phyloP scores from a whole-genome alignment of 176 grass and related monocot species.

The Oryza australiensis region DNA sequence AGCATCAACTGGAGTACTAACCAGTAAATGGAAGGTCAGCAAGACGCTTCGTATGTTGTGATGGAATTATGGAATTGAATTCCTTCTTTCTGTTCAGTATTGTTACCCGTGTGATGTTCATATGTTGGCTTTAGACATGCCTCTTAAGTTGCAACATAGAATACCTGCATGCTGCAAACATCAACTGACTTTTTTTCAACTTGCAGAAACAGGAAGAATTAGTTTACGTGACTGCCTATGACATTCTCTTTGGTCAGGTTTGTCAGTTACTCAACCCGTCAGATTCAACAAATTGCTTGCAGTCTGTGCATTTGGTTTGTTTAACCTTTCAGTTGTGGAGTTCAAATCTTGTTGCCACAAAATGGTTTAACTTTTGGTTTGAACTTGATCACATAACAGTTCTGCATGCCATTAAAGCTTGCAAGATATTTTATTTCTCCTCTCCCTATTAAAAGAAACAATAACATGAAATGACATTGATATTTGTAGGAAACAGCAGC shows the following conservation, averaged over 20 bases:
- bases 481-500: slow-evolving; percentile 59
- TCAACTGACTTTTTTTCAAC: neutral
- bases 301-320: neutral
- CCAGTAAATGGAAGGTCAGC: slow-evolving; percentile 81
- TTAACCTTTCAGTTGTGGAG: neutral
- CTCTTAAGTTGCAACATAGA: neutral
- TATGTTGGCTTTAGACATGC: neutral
- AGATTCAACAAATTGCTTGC: neutral
- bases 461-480: slow-evolving; percentile 17
- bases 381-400: neutral
- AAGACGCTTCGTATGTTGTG: neutral
- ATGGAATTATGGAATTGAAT: slow-evolving; percentile 21
- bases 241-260: slow-evolving; percentile 93
- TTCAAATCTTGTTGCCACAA: neutral
- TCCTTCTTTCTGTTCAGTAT: neutral
- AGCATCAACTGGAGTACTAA: slow-evolving; percentile 58
- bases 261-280: slow-evolving; percentile 38
- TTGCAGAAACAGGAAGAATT: slow-evolving; percentile 86
- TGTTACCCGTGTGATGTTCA: slow-evolving; percentile 2
- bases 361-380: neutral
- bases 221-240: slow-evolving; percentile 72
- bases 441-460: neutral
- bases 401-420: neutral
- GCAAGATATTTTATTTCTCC: neutral
- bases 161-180: neutral